A percentile compares a stretch with the other conserved stretches of the same genome.
These are phyloP conservation scores for Boletus eberwhitei DNA, from an alignment of 768 basidiomycete genomes.

Conservation along the genomic window DNA sequence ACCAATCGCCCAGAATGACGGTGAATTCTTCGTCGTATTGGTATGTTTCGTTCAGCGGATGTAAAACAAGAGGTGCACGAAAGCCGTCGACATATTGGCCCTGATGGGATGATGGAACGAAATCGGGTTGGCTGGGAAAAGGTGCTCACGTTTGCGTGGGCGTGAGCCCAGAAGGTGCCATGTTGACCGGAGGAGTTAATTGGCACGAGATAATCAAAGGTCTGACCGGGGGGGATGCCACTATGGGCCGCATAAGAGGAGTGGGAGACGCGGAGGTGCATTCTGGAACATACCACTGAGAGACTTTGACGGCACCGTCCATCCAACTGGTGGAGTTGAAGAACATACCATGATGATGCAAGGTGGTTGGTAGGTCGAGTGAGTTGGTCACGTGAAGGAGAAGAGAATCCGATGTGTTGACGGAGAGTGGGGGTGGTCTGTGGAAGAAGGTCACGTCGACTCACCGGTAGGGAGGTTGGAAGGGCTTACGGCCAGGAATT, in stretches of 20 bases:
- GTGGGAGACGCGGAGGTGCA: background rate
- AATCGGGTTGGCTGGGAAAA: background rate
- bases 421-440: constrained; percentile 80
- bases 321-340: constrained; percentile 86
- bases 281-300: constrained; percentile 63
- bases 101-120: constrained; percentile 29
- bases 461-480: background rate
- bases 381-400: constrained; percentile 76
- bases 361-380: constrained; percentile 58
- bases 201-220: constrained; percentile 73
- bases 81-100: constrained; percentile 94
- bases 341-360: constrained; percentile 96
- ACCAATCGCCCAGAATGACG: constrained; percentile 88
- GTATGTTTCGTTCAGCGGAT: constrained; percentile 61
- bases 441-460: background rate
- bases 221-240: constrained; percentile 71
- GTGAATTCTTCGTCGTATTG: constrained; percentile 90
- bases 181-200: constrained; percentile 64
- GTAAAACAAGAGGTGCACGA: constrained; percentile 80
- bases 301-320: constrained; percentile 81
- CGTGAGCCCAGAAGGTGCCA: constrained; percentile 83
- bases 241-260: constrained; percentile 31
- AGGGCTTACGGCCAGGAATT: constrained; percentile 85
- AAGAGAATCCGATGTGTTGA: constrained; percentile 68
- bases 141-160: constrained; percentile 46